Base-by-base conservation (phyloP, 75 land plant species). In the Cunninghamia lanceolata region DNA sequence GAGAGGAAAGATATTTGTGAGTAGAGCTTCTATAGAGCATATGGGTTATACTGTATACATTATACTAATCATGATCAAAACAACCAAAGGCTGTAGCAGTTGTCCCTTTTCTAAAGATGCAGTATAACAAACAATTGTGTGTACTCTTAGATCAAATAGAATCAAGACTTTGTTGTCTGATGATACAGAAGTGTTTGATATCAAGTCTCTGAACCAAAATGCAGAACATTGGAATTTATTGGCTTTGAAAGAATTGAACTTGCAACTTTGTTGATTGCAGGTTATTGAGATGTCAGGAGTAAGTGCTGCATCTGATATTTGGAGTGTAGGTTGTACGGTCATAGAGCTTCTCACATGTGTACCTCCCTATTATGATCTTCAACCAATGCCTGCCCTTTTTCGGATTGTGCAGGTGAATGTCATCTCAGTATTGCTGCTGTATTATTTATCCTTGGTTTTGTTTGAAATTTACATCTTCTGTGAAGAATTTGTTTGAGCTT, bases 271-370 rank as follows among this genome's bases (percentile, higher is more conserved):
- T 83, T 52, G 28, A 28, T 83, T 87, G 38, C 92, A 98, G 99
- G 99, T 98, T 13, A 96, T 98, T 85, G 99, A 95, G 85, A 95
- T 98, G 99, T 96, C 99, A 4, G 99, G 99, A 38, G 99, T 98
- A 35, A 96, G 97, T 92, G 99, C 99, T 81, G 96, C 99, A 84
- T 98, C 99, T 53, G 99, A 98, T 89, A 95, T 98, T 59, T 98
- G 99, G 99, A 98, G 99, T 92, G 99, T 98, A 78, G 99, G 99
- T 25, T 98, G 99, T 88, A 98, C 99, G 45, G 99, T 96, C 14
- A 98, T 98, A 85, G 99, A 98, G 90, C 94, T 98, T 71, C 93
- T 96, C 17, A 98, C 99, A 46, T 98, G 99, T 88, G 92, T 96
- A 35, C 99, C 99, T 66, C 99, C 99, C 19, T 98, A 98, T 86